These are phyloP conservation scores for Bromus sterilis DNA, from an alignment of 176 grass and related monocot genomes.

Conservation along the genomic window DNA sequence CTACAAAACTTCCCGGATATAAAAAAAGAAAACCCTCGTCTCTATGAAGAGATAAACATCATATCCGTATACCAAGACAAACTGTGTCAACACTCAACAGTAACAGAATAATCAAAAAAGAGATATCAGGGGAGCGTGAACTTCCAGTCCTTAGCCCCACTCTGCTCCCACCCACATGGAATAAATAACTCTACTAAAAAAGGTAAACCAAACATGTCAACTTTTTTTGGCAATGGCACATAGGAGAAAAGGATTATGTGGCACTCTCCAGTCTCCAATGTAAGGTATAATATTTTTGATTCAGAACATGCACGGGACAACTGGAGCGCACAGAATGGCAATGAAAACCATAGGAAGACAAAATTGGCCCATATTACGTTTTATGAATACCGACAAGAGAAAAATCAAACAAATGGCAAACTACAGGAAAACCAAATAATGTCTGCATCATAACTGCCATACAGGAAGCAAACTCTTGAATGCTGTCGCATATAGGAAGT, in stretches of 20 bases:
- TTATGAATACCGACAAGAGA: background rate
- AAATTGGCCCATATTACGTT: background rate
- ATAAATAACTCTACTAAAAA: background rate
- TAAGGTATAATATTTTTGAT: background rate
- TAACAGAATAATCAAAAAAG: constrained; percentile 10
- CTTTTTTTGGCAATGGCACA: background rate
- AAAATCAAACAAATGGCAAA: background rate
- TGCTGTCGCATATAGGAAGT: too few species aligned
- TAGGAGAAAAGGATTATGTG: background rate
- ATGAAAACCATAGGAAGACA: background rate
- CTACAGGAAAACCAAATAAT: background rate
- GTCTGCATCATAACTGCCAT: background rate
- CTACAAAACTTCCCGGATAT: background rate
- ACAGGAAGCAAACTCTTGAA: background rate
- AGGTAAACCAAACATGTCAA: background rate
- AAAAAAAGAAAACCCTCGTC: background rate
- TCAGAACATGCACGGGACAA: background rate
- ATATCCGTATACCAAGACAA: background rate
- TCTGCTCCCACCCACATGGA: background rate
- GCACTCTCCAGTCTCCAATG: constrained; percentile 5
- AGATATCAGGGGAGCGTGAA: background rate
- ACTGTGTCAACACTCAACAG: background rate
- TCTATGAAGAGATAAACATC: background rate
- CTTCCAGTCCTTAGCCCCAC: background rate
- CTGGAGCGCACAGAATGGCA: background rate